Evolutionary conservation across 805 yeast genomes (phyloP), one percentile per base, ranked within the genome.

Genomic region (Schizosaccharomyces lindneri): DNA sequence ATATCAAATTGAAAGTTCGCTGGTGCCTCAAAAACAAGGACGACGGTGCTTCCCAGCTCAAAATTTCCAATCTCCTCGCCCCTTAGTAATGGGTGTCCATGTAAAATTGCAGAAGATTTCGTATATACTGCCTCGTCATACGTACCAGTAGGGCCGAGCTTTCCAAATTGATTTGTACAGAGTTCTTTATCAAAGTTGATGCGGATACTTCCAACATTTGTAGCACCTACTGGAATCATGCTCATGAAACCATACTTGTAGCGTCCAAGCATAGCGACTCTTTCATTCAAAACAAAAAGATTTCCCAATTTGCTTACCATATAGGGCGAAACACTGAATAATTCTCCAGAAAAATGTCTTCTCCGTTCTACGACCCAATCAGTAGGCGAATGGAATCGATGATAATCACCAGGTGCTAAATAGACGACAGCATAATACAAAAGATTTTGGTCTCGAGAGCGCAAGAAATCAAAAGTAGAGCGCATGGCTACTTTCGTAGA

Each of bases 191-290:
- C 99, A 68, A 93, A 93, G 69, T 89, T 87, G 65, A 93, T 78
- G 63, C 84, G 82, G 65, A 93, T 93, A 67, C 95, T 84, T 5
- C 99, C 99, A 39, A 93, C 99, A 73, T 93, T 93, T 2, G 98
- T 93, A 29, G 99, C 99, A 15, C 99, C 99, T 13, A 93, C 98
- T 0, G 99, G 97, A 0, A 95, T 90, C 99, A 93, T 93, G 65
- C 94, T 84, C 74, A 93, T 93, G 68, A 93, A 93, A 0, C 99
- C 99, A 70, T 93, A 79, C 70, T 85, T 86, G 98, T 98, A 93
- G 68, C 87, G 82, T 1, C 99, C 99, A 62, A 93, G 77, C 60
- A 93, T 73, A 0, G 98, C 95, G 2, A 93, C 98, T 67, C 99
- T 79, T 73, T 93, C 99, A 70, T 93, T 93, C 66, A 93, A 74